Percentiles rank a stretch among this genome's conserved stretches.
Conservation (phyloP, 75 land plant species). For the Pseudotsuga menziesii region DNA sequence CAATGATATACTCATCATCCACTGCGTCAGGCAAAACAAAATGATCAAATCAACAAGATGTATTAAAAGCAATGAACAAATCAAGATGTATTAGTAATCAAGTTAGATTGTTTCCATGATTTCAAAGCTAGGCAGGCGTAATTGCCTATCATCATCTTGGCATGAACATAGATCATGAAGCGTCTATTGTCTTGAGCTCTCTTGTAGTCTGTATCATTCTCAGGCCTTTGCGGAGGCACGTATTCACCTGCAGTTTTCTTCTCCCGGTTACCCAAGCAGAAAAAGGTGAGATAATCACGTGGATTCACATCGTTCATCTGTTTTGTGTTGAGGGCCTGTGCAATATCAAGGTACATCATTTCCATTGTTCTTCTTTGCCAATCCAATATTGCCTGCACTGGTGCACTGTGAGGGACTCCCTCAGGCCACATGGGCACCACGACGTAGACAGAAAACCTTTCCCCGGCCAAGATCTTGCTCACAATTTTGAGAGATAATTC, state of each 20-base stretch:
- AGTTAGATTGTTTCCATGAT: no score
- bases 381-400: slow-evolving; percentile 81
- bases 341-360: slow-evolving; percentile 76
- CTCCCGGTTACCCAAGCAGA: slow-evolving; percentile 81
- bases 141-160: slow-evolving; percentile 96
- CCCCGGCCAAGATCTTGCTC: slow-evolving; percentile 85
- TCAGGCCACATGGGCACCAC: slow-evolving; percentile 98
- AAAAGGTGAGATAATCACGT: slow-evolving; percentile 75
- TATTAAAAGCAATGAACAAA: neutral
- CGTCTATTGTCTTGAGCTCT: slow-evolving; percentile 72
- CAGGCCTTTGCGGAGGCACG: slow-evolving; percentile 52
- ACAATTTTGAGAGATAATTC: slow-evolving; percentile 80
- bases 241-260: slow-evolving; percentile 63
- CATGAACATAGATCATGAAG: slow-evolving; percentile 92
- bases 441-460: slow-evolving; percentile 67
- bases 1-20: slow-evolving; percentile 91
- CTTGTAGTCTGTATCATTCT: slow-evolving; percentile 49
- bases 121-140: no score
- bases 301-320: slow-evolving; percentile 49
- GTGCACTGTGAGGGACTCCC: slow-evolving; percentile 67
- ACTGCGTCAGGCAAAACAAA: slow-evolving; percentile 37
- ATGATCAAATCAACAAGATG: no score
- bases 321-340: slow-evolving; percentile 46
- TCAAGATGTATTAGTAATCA: no score
- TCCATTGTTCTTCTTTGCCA: slow-evolving; percentile 90